phyloP scores from a whole-genome alignment of 1,284 basidiomycete species.

The Puccinia polysora region DNA sequence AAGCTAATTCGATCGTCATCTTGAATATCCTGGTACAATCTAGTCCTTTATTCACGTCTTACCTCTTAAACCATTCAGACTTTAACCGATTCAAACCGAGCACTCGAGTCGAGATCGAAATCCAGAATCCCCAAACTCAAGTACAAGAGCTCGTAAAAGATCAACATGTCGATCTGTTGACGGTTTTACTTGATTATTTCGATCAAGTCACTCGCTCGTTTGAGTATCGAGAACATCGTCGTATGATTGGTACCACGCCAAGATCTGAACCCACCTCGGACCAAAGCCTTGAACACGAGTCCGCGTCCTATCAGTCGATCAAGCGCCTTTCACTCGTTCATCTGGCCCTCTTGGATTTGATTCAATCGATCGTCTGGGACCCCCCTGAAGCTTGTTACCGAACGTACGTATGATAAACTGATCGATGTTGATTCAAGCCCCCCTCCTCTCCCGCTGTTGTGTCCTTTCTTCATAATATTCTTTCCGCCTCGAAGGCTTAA shows the following conservation, averaged over 20 bases:
- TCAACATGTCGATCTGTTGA: neutral
- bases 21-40: constrained; percentile 8
- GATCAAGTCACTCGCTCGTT: neutral
- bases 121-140: too few species aligned
- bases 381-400: constrained; percentile 28
- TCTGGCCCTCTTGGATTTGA: neutral
- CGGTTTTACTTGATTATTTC: neutral
- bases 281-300: too few species aligned
- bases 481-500: too few species aligned
- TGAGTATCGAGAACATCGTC: too few species aligned
- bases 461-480: too few species aligned
- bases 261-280: too few species aligned
- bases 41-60: constrained; percentile 22
- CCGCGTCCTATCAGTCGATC: neutral
- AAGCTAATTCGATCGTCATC: constrained; percentile 2
- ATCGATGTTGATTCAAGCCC: too few species aligned
- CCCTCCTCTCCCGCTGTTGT: too few species aligned
- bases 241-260: too few species aligned
- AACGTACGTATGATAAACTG: constrained; percentile 6
- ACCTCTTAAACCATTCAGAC: constrained; percentile 14
- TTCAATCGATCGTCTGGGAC: constrained; percentile 19
- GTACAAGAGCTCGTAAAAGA: too few species aligned
- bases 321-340: neutral
- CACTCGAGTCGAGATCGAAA: neutral
- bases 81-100: neutral